These are phyloP conservation scores for Chenopodium formosanum DNA, from an alignment of 148 eudicot species.

Conservation along the genomic window DNA sequence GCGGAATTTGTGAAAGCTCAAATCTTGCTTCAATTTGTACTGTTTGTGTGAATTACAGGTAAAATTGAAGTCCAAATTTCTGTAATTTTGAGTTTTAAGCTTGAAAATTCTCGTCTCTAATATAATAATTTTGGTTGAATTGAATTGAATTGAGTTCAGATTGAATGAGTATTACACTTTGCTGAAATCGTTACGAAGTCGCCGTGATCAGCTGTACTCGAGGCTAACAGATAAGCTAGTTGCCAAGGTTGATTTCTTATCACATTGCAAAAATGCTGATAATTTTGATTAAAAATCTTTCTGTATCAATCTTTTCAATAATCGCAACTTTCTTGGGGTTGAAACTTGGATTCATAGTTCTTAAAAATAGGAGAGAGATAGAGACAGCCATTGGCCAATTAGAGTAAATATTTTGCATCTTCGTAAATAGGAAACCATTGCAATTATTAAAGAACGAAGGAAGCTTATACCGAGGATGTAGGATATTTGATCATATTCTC, in stretches of 20 bases:
- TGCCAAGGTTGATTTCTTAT: conserved; percentile 55
- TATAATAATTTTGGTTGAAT: neutral
- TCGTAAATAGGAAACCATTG: too few relatives aligned
- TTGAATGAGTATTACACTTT: conserved; percentile 66
- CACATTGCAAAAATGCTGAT: neutral
- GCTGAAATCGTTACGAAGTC: conserved; percentile 59
- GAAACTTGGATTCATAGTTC: too few relatives aligned
- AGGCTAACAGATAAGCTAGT: conserved; percentile 59
- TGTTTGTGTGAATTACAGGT: conserved; percentile 78
- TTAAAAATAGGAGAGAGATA: too few relatives aligned
- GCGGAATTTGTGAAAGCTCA: conserved; percentile 70
- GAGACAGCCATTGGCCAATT: too few relatives aligned
- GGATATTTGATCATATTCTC: too few relatives aligned
- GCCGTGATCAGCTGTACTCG: conserved; percentile 63
- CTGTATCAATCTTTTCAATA: neutral
- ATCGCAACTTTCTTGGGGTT: too few relatives aligned
- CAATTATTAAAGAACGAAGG: too few relatives aligned
- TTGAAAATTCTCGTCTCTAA: neutral
- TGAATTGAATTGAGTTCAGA: conserved; percentile 41
- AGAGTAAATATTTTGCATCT: too few relatives aligned
- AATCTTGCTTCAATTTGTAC: conserved; percentile 75
- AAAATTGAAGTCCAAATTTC: neutral
- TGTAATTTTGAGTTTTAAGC: conserved; percentile 9
- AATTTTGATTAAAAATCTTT: neutral
- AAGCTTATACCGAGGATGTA: too few relatives aligned